A percentile compares a stretch with the other conserved stretches of the same genome.
phyloP scores from a whole-genome alignment of 2,329 filamentous ascomycete species.

The Neofusicoccum kwambonambiense region DNA sequence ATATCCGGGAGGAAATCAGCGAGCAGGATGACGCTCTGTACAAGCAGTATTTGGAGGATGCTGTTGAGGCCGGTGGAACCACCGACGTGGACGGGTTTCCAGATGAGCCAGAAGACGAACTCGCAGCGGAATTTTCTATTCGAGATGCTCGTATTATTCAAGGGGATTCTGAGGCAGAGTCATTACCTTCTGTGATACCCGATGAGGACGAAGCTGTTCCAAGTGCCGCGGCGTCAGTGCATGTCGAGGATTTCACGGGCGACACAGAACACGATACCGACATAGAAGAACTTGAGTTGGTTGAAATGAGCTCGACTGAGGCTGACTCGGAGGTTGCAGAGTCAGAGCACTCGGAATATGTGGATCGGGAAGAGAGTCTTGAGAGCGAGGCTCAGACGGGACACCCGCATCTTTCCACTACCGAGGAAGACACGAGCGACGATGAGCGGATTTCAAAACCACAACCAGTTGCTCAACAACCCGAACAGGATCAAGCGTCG shows the following conservation, averaged over 20 bases:
- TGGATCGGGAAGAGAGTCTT: neutral
- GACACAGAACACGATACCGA: constrained; percentile 6
- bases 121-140: neutral
- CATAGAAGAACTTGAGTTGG: neutral
- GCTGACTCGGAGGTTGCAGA: constrained; percentile 2
- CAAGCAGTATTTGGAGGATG: constrained; percentile 1
- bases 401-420: neutral
- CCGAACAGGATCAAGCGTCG: too few species aligned
- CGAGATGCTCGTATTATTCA: neutral
- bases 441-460: neutral
- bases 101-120: constrained; percentile 2
- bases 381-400: neutral
- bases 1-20: neutral
- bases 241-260: neutral
- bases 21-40: constrained; percentile 6
- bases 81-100: constrained; percentile 24
- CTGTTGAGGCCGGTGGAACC: constrained; percentile 23
- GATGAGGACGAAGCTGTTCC: neutral
- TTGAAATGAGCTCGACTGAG: constrained; percentile 3
- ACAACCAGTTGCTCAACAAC: neutral
- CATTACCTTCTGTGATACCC: neutral
- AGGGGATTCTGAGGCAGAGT: neutral
- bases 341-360: neutral
- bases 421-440: neutral
- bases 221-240: neutral